Conservation (phyloP, 1,284 basidiomycete genomes). For the Violaceomyces palustris region DNA sequence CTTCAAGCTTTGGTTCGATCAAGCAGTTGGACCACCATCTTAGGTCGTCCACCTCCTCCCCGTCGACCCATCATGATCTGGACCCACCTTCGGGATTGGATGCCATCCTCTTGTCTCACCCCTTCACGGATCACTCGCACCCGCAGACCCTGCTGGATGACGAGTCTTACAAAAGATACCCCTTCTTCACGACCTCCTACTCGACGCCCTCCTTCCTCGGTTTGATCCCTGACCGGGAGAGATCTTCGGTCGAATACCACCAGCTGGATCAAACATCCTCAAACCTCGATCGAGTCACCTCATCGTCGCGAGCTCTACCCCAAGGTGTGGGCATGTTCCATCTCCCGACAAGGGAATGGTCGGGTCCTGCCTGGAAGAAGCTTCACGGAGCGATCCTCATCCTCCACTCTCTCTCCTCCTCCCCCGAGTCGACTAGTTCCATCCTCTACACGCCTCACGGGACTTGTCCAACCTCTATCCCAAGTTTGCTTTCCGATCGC, state of each 20-base stretch:
- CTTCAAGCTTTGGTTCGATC: constrained; percentile 12
- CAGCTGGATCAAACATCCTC: background rate
- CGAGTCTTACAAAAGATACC: constrained; percentile 2
- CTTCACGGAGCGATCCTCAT: constrained; percentile 18
- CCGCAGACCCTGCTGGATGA: constrained; percentile 11
- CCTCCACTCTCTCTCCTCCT: background rate
- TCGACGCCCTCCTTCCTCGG: constrained; percentile 9
- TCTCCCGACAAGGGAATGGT: constrained; percentile 17
- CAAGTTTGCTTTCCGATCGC: background rate
- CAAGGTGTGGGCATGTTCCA: background rate
- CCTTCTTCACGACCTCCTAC: constrained; percentile 15
- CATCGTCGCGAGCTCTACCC: background rate
- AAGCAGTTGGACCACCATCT: constrained; percentile 16
- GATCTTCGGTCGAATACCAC: background rate
- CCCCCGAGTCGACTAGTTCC: background rate
- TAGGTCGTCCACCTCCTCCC: background rate
- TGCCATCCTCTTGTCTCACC: constrained; percentile 20
- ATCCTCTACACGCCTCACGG: constrained; percentile 26
- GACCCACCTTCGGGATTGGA: too few species aligned
- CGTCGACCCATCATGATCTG: too few species aligned
- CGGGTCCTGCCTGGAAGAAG: constrained; percentile 14
- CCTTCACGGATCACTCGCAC: constrained; percentile 21
- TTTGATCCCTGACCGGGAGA: constrained; percentile 1
- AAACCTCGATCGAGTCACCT: too few species aligned
- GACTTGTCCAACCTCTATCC: constrained; percentile 11